These are phyloP conservation scores for Rhizopus stolonifer DNA, from an alignment of 371 early-diverging fungal genomes.

Conservation along the genomic window DNA sequence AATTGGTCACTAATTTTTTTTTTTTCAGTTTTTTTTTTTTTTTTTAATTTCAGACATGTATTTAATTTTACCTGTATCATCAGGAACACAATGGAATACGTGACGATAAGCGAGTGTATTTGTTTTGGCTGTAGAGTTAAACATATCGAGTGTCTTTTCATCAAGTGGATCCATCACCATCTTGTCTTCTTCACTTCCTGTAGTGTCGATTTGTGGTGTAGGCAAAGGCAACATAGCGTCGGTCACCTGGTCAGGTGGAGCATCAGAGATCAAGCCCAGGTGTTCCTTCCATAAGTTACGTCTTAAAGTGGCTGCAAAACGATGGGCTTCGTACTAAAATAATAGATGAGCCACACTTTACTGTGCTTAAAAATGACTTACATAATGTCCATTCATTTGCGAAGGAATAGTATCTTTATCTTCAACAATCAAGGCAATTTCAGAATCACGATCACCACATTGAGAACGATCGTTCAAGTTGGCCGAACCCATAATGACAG, in stretches of 20 bases:
- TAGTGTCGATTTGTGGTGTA: conserved; percentile 34
- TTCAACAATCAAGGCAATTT: conserved; percentile 83
- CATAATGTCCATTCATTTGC: conserved; percentile 70
- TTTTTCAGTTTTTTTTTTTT: background rate
- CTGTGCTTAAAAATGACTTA: too few species aligned
- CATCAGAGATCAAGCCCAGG: conserved; percentile 65
- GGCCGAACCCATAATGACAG: conserved; percentile 86
- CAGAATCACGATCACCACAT: conserved; percentile 89
- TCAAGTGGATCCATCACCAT: conserved; percentile 63
- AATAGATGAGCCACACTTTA: too few species aligned
- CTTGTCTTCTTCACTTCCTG: conserved; percentile 38
- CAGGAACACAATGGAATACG: conserved; percentile 78
- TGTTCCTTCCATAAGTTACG: conserved; percentile 84
- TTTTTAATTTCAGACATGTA: background rate
- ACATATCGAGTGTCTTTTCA: conserved; percentile 50
- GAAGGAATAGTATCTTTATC: conserved; percentile 71
- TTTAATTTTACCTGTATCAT: conserved; percentile 52
- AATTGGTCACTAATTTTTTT: conserved; percentile 45
- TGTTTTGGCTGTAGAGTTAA: conserved; percentile 54
- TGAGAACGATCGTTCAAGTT: conserved; percentile 94
- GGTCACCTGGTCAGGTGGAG: conserved; percentile 47
- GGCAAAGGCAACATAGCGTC: conserved; percentile 54
- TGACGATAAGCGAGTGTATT: conserved; percentile 69
- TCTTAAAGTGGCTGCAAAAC: conserved; percentile 76
- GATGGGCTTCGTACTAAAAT: conserved; percentile 59